A percentile compares a stretch with the other conserved stretches of the same genome.
phyloP scores from a whole-genome alignment of 1,284 basidiomycete genomes.

The Pseudozyma hubeiensis region DNA sequence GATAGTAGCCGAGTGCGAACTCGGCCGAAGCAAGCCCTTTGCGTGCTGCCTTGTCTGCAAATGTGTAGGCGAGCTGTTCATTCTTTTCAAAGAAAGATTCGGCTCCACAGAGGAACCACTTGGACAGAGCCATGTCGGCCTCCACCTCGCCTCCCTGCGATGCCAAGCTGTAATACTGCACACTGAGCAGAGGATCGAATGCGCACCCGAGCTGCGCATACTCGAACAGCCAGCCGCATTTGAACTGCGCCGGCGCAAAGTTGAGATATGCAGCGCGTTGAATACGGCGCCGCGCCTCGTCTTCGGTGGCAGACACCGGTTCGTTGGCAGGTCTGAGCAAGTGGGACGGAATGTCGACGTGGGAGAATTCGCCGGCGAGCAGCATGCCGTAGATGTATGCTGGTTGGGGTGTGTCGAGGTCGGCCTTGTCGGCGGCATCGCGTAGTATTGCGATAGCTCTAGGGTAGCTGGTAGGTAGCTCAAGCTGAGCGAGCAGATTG shows the following conservation, averaged over 20 bases:
- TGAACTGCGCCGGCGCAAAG: conserved; percentile 90
- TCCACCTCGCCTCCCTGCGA: conserved; percentile 77
- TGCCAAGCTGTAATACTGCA: conserved; percentile 89
- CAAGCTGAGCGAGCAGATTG: conserved; percentile 85
- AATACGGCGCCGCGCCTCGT: conserved; percentile 70
- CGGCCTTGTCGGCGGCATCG: conserved; percentile 80
- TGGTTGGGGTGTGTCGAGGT: conserved; percentile 83
- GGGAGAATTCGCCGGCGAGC: conserved; percentile 74
- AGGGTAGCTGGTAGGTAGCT: conserved; percentile 73
- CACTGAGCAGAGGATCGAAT: conserved; percentile 88
- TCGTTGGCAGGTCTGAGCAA: conserved; percentile 58
- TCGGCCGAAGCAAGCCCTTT: conserved; percentile 84
- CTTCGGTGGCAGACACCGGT: conserved; percentile 54
- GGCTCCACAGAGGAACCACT: conserved; percentile 92
- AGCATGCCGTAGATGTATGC: conserved; percentile 84
- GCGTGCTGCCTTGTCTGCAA: conserved; percentile 89
- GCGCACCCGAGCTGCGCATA: conserved; percentile 86
- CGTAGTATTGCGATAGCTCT: conserved; percentile 79
- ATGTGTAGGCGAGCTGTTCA: conserved; percentile 85
- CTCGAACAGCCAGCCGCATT: conserved; percentile 86
- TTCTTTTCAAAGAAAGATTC: conserved; percentile 87
- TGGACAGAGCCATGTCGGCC: conserved; percentile 93
- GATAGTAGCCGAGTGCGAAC: conserved; percentile 94
- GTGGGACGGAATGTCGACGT: conserved; percentile 52
- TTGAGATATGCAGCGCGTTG: conserved; percentile 86